These are phyloP conservation scores for Monosporascus sp. DNA, from an alignment of 2,329 filamentous ascomycete genomes.

Conservation along the genomic window DNA sequence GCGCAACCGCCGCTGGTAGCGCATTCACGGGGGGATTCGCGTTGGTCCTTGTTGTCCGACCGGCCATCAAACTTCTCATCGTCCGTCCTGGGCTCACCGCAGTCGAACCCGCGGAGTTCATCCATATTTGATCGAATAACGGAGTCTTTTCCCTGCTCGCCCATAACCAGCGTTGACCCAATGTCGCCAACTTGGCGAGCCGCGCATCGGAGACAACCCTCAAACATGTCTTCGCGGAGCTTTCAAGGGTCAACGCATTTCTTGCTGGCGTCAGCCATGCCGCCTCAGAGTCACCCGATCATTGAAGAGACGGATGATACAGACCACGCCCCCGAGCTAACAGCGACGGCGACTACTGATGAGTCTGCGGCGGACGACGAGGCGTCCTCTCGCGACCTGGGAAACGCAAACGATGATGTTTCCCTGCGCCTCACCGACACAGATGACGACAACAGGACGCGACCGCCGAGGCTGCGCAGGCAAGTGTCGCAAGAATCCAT, in stretches of 20 bases:
- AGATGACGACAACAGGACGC: constrained; percentile 31
- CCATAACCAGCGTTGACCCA: constrained; percentile 70
- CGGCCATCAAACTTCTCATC: constrained; percentile 59
- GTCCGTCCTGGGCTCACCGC: constrained; percentile 77
- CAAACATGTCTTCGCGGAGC: constrained; percentile 50
- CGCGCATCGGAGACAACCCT: constrained; percentile 49
- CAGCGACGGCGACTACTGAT: constrained; percentile 25
- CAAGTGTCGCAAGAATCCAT: constrained; percentile 81
- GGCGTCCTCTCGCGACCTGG: constrained; percentile 14
- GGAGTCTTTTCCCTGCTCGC: constrained; percentile 71
- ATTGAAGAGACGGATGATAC: constrained; percentile 28
- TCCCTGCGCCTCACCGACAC: constrained; percentile 17
- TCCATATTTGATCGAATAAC: constrained; percentile 68
- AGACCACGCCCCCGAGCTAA: constrained; percentile 25
- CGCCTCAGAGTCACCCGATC: constrained; percentile 20
- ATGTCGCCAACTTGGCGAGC: constrained; percentile 54
- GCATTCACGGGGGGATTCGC: constrained; percentile 41
- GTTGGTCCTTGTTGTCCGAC: constrained; percentile 61
- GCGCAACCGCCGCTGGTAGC: constrained; percentile 35
- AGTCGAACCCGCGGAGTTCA: constrained; percentile 65
- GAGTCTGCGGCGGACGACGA: constrained; percentile 30
- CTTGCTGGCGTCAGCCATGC: constrained; percentile 14
- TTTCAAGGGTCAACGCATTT: constrained; percentile 31
- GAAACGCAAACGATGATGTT: constrained; percentile 21
- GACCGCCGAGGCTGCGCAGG: constrained; percentile 51